Conservation (phyloP, 2,329 filamentous ascomycete genomes). For the Phyllosticta capitalensis region DNA sequence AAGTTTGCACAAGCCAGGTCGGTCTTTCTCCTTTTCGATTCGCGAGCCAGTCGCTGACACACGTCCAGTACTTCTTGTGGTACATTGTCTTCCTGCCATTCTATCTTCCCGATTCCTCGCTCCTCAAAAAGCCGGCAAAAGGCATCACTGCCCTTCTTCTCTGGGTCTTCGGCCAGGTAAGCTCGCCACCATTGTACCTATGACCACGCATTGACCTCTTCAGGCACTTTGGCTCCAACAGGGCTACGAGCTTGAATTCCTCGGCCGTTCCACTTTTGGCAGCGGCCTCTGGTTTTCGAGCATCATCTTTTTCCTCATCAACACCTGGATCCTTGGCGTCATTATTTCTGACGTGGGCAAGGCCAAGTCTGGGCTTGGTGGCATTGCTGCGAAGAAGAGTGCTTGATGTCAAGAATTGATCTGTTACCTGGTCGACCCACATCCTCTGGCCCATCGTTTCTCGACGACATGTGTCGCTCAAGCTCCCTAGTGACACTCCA, state of each 20-base stretch:
- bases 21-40: conserved; percentile 16
- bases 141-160: conserved; percentile 57
- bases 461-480: too few species aligned
- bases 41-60: background rate
- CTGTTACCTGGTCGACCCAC: too few species aligned
- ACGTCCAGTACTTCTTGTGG: conserved; percentile 84
- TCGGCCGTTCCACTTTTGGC: conserved; percentile 74
- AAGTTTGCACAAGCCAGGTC: conserved; percentile 97
- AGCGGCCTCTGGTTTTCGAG: conserved; percentile 73
- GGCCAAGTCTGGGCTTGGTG: background rate
- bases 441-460: too few species aligned
- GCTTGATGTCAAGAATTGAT: background rate
- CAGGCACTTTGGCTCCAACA: conserved; percentile 40
- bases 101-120: conserved; percentile 71
- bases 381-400: background rate
- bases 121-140: conserved; percentile 50
- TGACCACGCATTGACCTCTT: conserved; percentile 1
- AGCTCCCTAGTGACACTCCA: too few species aligned
- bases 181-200: conserved; percentile 6
- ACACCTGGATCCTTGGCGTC: conserved; percentile 77
- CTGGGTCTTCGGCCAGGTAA: conserved; percentile 66
- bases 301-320: conserved; percentile 71
- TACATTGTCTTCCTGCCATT: conserved; percentile 90
- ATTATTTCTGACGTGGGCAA: conserved; percentile 57
- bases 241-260: conserved; percentile 41